phyloP scores from a whole-genome alignment of 75 land plant species.

The Sequoia sempervirens region DNA sequence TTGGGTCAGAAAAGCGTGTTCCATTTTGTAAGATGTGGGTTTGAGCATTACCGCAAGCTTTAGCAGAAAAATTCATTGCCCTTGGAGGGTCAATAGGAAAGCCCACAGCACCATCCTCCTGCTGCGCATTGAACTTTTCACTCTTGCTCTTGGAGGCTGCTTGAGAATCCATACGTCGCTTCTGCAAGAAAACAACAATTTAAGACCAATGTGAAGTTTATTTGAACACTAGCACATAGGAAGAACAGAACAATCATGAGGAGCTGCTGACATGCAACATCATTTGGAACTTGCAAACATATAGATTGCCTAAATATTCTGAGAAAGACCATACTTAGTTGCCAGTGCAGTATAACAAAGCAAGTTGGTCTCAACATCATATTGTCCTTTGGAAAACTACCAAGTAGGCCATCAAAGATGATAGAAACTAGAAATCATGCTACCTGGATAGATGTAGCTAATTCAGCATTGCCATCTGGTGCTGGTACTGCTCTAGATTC shows the following conservation, averaged over 20 bases:
- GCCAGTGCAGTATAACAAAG: neutral
- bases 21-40: slow-evolving; percentile 23
- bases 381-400: neutral
- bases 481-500: slow-evolving; percentile 47
- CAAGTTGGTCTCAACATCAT: neutral
- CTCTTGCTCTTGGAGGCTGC: slow-evolving; percentile 44
- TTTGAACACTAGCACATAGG: neutral
- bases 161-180: slow-evolving; percentile 25
- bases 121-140: slow-evolving; percentile 41
- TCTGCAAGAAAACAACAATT: slow-evolving; percentile 22
- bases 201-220: neutral
- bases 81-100: slow-evolving; percentile 56
- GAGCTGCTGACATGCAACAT: neutral
- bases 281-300: neutral
- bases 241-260: neutral
- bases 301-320: neutral
- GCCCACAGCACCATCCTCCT: slow-evolving; percentile 44
- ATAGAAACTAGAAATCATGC: slow-evolving; percentile 2
- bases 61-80: slow-evolving; percentile 13
- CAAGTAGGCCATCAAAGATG: neutral
- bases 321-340: neutral
- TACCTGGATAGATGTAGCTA: slow-evolving; percentile 45
- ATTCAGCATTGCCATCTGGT: slow-evolving; percentile 63
- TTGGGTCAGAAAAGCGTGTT: slow-evolving; percentile 23
- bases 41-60: slow-evolving; percentile 17